Base-by-base conservation (phyloP, 345 rosid genomes). In the Viola odorata region DNA sequence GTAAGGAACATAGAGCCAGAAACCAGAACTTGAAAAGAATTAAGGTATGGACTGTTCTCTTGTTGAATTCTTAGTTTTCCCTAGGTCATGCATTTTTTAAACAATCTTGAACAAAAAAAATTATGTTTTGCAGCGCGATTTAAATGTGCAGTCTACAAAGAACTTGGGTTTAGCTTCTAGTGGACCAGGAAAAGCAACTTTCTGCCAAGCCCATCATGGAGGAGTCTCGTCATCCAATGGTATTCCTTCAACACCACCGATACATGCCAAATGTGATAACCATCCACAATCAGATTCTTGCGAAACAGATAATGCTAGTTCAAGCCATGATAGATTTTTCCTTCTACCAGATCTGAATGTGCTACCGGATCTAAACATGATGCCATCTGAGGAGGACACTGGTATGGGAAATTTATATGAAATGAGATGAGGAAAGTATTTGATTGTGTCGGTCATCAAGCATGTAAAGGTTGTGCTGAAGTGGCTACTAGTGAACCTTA, bases 361-460 rank as follows among this genome's bases (percentile, higher is more conserved):
- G 87, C 64, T 71, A 71, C 92, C 96, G 41, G 97, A 91, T 81
- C 80, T 91, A 45, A 91, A 91, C 55, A 81, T 82, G 87, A 66
- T 71, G 72, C 92, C 74, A 0, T 51, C 61, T 0, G 91, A 79
- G n/a, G 88, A 73, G 60, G 88, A 82, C 4, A 62, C 70, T 44
- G 55, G 63, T 16, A 17, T 73, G 5, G 85, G 75, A 39, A 69
- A 65, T 32, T 58, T 73, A 59, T 69, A 70, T 12, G 77, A 80
- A 37, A 57, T 42, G 54, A 77, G 85, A 73, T 78, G 77, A 67
- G 39, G 49, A 57, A 67, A 55, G 41, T n/a, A 37, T 15, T 8
- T 6, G 6, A 60, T 4, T 38, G 12, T 10, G 47, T 17, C 55
- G 4, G 0, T 65, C 62, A 6, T 61, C 38, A 13, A 4, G 3